Conservation (phyloP, 768 basidiomycete genomes). For the Termitomyces sp. region DNA sequence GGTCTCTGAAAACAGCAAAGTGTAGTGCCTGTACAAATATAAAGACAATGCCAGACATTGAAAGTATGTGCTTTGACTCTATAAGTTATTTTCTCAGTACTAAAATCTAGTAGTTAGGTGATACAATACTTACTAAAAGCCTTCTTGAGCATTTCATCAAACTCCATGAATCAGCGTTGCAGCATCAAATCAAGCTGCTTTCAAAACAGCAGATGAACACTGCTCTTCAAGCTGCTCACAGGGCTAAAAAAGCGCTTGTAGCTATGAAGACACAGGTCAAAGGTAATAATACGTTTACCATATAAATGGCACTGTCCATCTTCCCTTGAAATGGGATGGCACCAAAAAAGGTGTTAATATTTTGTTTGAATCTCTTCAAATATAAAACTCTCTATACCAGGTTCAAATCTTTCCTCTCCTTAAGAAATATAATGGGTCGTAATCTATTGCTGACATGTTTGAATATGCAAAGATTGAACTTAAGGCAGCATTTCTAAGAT, state of each 20-base stretch:
- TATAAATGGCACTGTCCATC: conserved; percentile 1
- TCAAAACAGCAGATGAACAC: background rate
- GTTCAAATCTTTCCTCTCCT: conserved; percentile 1
- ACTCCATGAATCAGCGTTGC: background rate
- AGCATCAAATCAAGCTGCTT: background rate
- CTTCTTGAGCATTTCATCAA: background rate
- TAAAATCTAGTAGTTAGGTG: background rate
- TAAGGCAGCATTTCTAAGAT: background rate
- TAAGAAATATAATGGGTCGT: background rate
- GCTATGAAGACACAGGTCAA: background rate
- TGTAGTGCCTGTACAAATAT: background rate
- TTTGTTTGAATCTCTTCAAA: background rate
- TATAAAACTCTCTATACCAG: background rate
- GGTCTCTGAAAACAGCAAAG: background rate
- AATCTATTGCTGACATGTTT: too few species aligned
- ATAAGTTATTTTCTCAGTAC: background rate
- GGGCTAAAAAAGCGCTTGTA: background rate
- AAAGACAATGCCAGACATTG: background rate
- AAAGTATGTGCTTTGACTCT: background rate
- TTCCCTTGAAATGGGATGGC: background rate
- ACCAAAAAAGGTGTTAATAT: background rate
- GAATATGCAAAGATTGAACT: too few species aligned
- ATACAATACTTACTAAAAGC: background rate
- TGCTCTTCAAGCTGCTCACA: background rate
- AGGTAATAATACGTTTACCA: background rate